Conservation (phyloP, 2,329 filamentous ascomycete species). For the Paracamarosporium sp. region DNA sequence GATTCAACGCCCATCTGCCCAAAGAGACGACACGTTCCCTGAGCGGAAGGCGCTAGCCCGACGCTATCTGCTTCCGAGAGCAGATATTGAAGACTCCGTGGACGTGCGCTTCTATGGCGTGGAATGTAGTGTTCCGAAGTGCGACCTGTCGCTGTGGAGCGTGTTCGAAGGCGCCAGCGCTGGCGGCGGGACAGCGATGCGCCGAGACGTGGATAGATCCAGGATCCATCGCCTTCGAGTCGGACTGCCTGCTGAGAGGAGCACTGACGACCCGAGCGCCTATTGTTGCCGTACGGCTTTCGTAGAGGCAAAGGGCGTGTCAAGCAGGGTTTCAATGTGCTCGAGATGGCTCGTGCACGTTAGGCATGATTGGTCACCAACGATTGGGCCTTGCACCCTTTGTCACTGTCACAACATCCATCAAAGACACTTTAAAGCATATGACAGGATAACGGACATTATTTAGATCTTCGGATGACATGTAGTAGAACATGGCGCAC, state of each 20-base stretch:
- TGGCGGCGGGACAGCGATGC: conserved; percentile 13
- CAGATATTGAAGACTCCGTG: neutral
- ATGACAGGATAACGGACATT: neutral
- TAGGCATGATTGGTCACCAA: conserved; percentile 2
- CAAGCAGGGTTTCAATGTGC: conserved; percentile 32
- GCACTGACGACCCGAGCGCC: conserved; percentile 17
- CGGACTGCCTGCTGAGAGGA: conserved; percentile 18
- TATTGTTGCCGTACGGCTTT: conserved; percentile 33
- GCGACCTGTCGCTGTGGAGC: conserved; percentile 6
- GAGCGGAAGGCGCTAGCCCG: conserved; percentile 3
- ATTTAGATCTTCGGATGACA: neutral
- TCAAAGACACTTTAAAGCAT: neutral
- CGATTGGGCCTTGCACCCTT: neutral
- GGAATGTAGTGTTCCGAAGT: conserved; percentile 8
- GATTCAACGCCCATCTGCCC: neutral
- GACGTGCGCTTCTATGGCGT: conserved; percentile 5
- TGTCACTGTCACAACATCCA: neutral
- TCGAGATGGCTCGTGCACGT: conserved; percentile 17
- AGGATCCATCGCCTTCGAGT: conserved; percentile 19
- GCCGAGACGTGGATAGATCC: conserved; percentile 12
- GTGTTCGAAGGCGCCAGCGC: conserved; percentile 9
- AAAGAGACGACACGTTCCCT: neutral
- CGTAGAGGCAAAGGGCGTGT: conserved; percentile 32
- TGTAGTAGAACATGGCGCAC: neutral
- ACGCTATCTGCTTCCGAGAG: neutral